phyloP scores from a whole-genome alignment of 1,139 yeast species.

The Schizosaccharomyces versatilis region DNA sequence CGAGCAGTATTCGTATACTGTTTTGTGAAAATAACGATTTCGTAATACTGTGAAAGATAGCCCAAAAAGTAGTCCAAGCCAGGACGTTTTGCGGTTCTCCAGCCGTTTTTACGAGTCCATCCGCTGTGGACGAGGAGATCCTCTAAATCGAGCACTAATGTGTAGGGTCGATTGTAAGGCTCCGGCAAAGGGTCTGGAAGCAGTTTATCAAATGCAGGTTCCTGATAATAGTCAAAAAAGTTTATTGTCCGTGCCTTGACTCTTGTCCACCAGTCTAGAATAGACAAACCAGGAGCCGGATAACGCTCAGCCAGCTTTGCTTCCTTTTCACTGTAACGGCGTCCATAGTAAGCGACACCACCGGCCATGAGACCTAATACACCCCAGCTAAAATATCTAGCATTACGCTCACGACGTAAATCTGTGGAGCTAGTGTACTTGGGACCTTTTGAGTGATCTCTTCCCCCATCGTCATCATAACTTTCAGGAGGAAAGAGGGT shows the following conservation, averaged over 20 bases:
- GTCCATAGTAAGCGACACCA: slow-evolving; percentile 51
- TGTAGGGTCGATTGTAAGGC: slow-evolving; percentile 79
- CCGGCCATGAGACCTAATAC: slow-evolving; percentile 28
- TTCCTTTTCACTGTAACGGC: slow-evolving; percentile 61
- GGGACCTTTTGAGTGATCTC: background rate
- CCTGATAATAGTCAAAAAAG: slow-evolving; percentile 65
- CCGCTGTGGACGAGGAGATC: slow-evolving; percentile 76
- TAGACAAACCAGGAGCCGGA: slow-evolving; percentile 44
- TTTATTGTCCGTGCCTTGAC: slow-evolving; percentile 49
- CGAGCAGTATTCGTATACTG: slow-evolving; percentile 75
- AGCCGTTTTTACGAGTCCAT: slow-evolving; percentile 81
- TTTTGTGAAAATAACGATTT: slow-evolving; percentile 71
- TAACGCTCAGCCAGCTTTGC: slow-evolving; percentile 33
- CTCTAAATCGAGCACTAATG: slow-evolving; percentile 71
- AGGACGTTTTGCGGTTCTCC: slow-evolving; percentile 98
- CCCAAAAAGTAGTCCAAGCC: slow-evolving; percentile 93
- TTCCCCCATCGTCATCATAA: background rate
- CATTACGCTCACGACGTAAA: slow-evolving; percentile 29
- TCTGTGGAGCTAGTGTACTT: slow-evolving; percentile 21
- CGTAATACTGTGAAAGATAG: slow-evolving; percentile 84
- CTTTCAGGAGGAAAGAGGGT: background rate
- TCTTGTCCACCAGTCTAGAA: slow-evolving; percentile 40
- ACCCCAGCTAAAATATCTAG: slow-evolving; percentile 40
- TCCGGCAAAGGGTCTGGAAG: slow-evolving; percentile 83
- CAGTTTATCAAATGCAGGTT: slow-evolving; percentile 80